Evolutionary conservation across 2,329 filamentous ascomycete species (phyloP).

Genomic region (Teratosphaeria pseudoeucalypti): DNA sequence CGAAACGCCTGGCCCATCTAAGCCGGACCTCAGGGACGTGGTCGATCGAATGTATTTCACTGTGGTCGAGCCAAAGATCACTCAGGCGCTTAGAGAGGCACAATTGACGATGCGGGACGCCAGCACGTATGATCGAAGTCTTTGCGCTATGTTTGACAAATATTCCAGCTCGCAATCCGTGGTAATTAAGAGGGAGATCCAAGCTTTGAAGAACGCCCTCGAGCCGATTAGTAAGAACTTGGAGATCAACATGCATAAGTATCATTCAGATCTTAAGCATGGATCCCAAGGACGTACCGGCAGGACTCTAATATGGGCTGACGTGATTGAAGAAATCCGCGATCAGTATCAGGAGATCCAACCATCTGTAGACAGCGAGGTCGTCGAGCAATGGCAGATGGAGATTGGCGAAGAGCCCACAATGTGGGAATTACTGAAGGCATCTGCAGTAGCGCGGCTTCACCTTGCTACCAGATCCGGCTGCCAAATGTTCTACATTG

Average conservation of each 20-base stretch:
- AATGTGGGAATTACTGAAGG: conserved; percentile 37
- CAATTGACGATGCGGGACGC: not conserved
- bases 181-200: not conserved
- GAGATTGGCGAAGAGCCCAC: conserved; percentile 10
- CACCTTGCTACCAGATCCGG: conserved; percentile 10
- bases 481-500: conserved; percentile 30
- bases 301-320: not conserved
- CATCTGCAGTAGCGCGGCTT: conserved; percentile 31
- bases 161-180: not conserved
- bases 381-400: conserved; percentile 12
- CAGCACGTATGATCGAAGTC: not conserved
- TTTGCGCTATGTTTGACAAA: not conserved
- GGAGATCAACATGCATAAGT: not conserved
- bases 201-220: not conserved
- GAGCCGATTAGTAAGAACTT: not conserved
- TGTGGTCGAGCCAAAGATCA: conserved; percentile 14
- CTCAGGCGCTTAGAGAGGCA: conserved; percentile 7
- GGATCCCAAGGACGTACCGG: not conserved
- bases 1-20: not conserved
- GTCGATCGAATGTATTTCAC: conserved; percentile 46
- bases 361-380: conserved; percentile 7
- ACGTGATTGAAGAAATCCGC: conserved; percentile 3
- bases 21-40: conserved; percentile 36
- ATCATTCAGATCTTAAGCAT: not conserved
- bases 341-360: conserved; percentile 9